phyloP scores from a whole-genome alignment of 192 early-diverging fungal species.

The Funneliformis mosseae region DNA sequence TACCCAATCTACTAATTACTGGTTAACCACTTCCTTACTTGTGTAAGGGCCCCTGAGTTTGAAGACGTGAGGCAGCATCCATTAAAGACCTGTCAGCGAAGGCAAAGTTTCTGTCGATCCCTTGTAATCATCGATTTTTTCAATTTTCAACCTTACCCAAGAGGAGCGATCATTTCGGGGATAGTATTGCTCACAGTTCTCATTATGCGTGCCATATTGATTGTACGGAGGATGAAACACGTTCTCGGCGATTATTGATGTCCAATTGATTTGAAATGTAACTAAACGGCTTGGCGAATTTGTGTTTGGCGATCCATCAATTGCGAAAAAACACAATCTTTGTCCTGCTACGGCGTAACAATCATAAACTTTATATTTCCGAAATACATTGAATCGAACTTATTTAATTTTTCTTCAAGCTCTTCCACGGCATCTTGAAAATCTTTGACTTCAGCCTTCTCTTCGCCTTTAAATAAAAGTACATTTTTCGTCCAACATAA shows the following conservation, averaged over 20 bases:
- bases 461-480: slow-evolving; percentile 24
- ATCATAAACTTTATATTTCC: too few species aligned
- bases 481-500: slow-evolving; percentile 22
- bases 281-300: slow-evolving; percentile 13
- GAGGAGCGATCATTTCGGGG: background rate
- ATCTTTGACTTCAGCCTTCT: slow-evolving; percentile 6
- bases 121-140: slow-evolving; percentile 23
- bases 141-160: slow-evolving; percentile 21
- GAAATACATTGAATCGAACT: too few species aligned
- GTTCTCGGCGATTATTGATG: slow-evolving; percentile 12
- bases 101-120: too few species aligned
- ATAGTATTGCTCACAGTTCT: slow-evolving; percentile 20
- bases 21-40: too few species aligned
- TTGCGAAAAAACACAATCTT: slow-evolving; percentile 27
- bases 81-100: too few species aligned
- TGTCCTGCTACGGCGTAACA: too few species aligned
- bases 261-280: slow-evolving; percentile 28
- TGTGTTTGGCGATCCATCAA: slow-evolving; percentile 18
- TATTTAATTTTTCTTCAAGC: slow-evolving; percentile 30
- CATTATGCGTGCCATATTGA: slow-evolving; percentile 26
- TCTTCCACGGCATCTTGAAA: slow-evolving; percentile 7
- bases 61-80: too few species aligned
- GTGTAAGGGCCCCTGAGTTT: too few species aligned
- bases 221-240: slow-evolving; percentile 21
- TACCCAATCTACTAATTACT: too few species aligned